phyloP scores from a whole-genome alignment of 495 filamentous ascomycete genomes.

The Tuber calosporum region DNA sequence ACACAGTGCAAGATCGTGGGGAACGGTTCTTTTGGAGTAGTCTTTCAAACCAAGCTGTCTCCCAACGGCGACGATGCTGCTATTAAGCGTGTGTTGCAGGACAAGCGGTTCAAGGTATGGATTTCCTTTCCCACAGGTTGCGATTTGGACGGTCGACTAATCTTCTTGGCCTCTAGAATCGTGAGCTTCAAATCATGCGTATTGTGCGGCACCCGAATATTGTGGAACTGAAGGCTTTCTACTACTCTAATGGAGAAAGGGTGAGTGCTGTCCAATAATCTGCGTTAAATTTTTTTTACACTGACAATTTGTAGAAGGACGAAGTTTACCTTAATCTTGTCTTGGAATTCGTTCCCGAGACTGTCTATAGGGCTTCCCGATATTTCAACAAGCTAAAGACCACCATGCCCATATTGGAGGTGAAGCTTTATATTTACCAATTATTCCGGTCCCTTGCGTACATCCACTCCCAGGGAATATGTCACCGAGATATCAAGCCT shows the following conservation, averaged over 20 bases:
- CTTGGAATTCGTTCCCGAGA: slow-evolving; percentile 96
- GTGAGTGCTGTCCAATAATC: slow-evolving; percentile 52
- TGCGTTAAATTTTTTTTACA: slow-evolving; percentile 5
- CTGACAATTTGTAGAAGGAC: slow-evolving; percentile 64
- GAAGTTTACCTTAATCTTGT: slow-evolving; percentile 99
- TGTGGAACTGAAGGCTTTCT: slow-evolving; percentile 97
- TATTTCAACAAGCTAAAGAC: slow-evolving; percentile 99
- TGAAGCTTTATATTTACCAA: slow-evolving; percentile 99
- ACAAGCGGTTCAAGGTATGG: slow-evolving; percentile 95
- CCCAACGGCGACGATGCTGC: slow-evolving; percentile 95
- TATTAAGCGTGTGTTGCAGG: slow-evolving; percentile 96
- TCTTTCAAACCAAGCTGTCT: slow-evolving; percentile 97
- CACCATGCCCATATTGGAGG: slow-evolving; percentile 96
- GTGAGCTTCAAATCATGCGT: slow-evolving; percentile 98
- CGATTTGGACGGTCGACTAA: slow-evolving; percentile 9
- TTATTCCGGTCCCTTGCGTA: slow-evolving; percentile 96
- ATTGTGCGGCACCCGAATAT: slow-evolving; percentile 98
- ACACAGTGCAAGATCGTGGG: slow-evolving; percentile 99
- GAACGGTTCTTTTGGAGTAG: slow-evolving; percentile 96
- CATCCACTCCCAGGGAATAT: slow-evolving; percentile 99
- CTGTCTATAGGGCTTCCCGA: slow-evolving; percentile 93
- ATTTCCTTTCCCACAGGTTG: slow-evolving; percentile 6
- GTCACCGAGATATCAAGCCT: slow-evolving; percentile 98
- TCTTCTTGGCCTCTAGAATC: slow-evolving; percentile 62
- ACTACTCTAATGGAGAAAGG: slow-evolving; percentile 97